A percentile compares a stretch with the other conserved stretches of the same genome.
Conservation (phyloP, 2,329 filamentous ascomycete genomes). For the Dothideomycetes sp. region DNA sequence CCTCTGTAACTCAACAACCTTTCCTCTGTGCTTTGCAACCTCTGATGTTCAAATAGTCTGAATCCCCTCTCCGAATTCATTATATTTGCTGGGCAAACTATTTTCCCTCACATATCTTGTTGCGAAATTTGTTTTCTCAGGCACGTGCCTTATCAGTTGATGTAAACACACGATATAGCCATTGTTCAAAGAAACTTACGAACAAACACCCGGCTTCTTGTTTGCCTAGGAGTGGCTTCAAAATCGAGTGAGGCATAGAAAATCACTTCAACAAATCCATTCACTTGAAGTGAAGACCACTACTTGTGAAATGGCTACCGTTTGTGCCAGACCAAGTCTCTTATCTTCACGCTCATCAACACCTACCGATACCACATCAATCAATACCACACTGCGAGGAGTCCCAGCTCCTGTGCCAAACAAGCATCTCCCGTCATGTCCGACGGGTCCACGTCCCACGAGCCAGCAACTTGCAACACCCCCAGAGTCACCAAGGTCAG, state of each 20-base stretch:
- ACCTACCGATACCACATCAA: constrained; percentile 43
- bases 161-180: neutral
- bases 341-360: constrained; percentile 30
- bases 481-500: constrained; percentile 49
- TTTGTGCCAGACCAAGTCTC: constrained; percentile 27
- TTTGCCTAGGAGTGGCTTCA: neutral
- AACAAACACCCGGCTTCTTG: neutral
- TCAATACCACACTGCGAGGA: constrained; percentile 46
- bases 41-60: too few relatives aligned
- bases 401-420: constrained; percentile 61
- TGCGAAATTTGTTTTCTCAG: too few relatives aligned
- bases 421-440: constrained; percentile 82
- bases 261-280: neutral
- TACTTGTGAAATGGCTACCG: constrained; percentile 32
- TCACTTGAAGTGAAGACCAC: neutral
- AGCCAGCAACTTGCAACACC: constrained; percentile 37
- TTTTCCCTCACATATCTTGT: too few relatives aligned
- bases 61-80: too few relatives aligned
- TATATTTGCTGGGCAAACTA: too few relatives aligned
- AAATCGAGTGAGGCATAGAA: neutral
- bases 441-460: constrained; percentile 57
- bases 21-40: too few relatives aligned
- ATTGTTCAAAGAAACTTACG: too few relatives aligned
- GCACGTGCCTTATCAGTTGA: neutral
- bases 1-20: too few relatives aligned